Evolutionary conservation across 2,329 filamentous ascomycete species (phyloP).

Genomic region (Monilinia aucupariae): DNA sequence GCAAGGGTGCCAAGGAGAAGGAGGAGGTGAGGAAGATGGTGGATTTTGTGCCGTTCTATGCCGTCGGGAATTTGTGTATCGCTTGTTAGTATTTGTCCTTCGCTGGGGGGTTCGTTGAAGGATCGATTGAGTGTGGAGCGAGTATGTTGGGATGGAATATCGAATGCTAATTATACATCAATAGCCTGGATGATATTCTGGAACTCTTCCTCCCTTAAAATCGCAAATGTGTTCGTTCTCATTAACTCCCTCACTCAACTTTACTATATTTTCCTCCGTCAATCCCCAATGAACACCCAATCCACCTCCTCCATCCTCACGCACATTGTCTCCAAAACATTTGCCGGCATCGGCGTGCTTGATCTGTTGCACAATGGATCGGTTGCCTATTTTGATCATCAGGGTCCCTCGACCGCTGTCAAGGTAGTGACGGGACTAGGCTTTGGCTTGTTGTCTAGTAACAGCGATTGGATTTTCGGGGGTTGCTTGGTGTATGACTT

Average conservation of each 20-base stretch:
- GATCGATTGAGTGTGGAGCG: not conserved
- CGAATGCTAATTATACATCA: not conserved
- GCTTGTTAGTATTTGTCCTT: conserved; percentile 40
- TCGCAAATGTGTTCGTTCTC: conserved; percentile 50
- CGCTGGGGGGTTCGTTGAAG: not conserved
- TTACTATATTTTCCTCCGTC: conserved; percentile 46
- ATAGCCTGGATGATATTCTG: conserved; percentile 57
- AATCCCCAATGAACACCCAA: conserved; percentile 45
- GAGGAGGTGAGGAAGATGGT: conserved; percentile 45
- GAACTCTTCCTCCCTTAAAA: conserved; percentile 46
- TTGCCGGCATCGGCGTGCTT: conserved; percentile 54
- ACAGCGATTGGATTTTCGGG: conserved; percentile 56
- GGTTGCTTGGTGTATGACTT: conserved; percentile 55
- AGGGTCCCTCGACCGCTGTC: conserved; percentile 42
- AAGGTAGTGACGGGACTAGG: conserved; percentile 50
- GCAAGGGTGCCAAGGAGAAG: conserved; percentile 36
- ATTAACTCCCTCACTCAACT: conserved; percentile 52
- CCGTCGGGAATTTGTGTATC: conserved; percentile 53
- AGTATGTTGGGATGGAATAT: not conserved
- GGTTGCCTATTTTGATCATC: conserved; percentile 49
- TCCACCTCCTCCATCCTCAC: conserved; percentile 50
- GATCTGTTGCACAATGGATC: conserved; percentile 55
- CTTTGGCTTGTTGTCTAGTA: conserved; percentile 44
- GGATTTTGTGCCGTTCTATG: conserved; percentile 51
- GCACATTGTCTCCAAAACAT: conserved; percentile 53